Base-by-base conservation (phyloP, 23 red algal genomes). In the Agarophyton chilense region DNA sequence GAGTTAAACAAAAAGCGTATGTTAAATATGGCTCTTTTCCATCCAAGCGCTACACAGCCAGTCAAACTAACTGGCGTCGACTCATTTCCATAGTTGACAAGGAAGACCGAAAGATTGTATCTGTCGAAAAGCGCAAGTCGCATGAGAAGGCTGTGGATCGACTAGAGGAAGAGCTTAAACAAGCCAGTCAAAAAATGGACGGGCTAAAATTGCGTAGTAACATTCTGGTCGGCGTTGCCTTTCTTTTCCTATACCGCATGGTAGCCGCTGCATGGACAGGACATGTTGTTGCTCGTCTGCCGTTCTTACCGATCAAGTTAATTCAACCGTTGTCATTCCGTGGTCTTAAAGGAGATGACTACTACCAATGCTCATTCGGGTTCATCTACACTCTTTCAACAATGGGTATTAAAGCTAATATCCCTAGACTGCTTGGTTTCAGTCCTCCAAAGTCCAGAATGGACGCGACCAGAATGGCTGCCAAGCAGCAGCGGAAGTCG, bases 321-420 rank as follows among this genome's bases (percentile, higher is more conserved):
- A 70, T 95, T 56, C 84, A 83, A 42, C 25, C 47, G n/a, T 46
- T 95, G 41, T 72, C 92, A 52, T 74, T 54, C 53, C 87, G 93
- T 11, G 93, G 93, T 3, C 79, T 95, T 14, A 55, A 40, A 40
- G 86, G 78, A 14, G 57, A 72, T 3, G 81, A 91, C 78, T 49
- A 65, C 13, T 81, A 78, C 66, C 72, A 77, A 36, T 84, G 75
- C 47, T 72, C 76, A 4, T 95, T 95, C 72, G 93, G 79, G 10
- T 77, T 85, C 18, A 78, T 95, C n/a, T 95, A 95, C 51, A 84
- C 93, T 2, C 56, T 95, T 44, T 78, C 52, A 16, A 90, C 93
- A 7, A 95, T 91, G 50, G 93, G 85, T 25, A 57, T 95, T 63
- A 95, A 95, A 57, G 76, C 81, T 26, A 95, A 91, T 56, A 68